These are phyloP conservation scores for Bryoglossum gracile DNA, from an alignment of 495 filamentous ascomycete species.

Conservation along the genomic window DNA sequence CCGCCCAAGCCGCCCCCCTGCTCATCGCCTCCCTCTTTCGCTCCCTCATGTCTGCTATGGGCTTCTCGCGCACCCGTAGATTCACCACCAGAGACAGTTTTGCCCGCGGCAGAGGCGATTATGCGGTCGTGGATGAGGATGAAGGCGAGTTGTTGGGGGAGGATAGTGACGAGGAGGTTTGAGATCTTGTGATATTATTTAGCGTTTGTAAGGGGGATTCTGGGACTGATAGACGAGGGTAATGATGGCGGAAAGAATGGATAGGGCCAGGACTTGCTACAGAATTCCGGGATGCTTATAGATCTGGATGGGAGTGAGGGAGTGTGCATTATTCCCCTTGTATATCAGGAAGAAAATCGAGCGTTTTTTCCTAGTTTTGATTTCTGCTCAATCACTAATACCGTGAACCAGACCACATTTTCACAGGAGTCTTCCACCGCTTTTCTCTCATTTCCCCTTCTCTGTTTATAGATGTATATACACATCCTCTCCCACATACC, in stretches of 20 bases:
- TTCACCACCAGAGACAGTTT: conserved; percentile 84
- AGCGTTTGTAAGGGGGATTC: too few relatives aligned
- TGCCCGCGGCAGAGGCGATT: conserved; percentile 75
- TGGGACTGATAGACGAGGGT: too few relatives aligned
- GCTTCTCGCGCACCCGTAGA: conserved; percentile 46
- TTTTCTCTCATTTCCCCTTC: too few relatives aligned
- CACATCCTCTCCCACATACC: too few relatives aligned
- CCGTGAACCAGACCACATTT: too few relatives aligned
- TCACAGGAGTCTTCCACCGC: too few relatives aligned
- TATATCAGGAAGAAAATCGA: too few relatives aligned
- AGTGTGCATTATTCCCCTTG: not conserved
- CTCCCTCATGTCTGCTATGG: conserved; percentile 40
- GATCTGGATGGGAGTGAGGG: not conserved
- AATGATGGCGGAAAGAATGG: not conserved
- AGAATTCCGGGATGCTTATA: not conserved
- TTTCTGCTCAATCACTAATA: too few relatives aligned
- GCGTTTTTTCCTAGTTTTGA: not conserved
- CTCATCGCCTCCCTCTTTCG: conserved; percentile 62
- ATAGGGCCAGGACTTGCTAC: not conserved
- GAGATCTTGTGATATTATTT: too few relatives aligned
- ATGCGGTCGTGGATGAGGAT: conserved; percentile 80
- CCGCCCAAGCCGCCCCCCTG: conserved; percentile 66
- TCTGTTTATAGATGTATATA: too few relatives aligned
- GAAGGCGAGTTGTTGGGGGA: conserved; percentile 89
- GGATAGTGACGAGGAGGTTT: conserved; percentile 84